Evolutionary conservation across 768 basidiomycete species (phyloP), one percentile per base, ranked within the genome.

Genomic region (Lanmaoa pseudosensibilis): DNA sequence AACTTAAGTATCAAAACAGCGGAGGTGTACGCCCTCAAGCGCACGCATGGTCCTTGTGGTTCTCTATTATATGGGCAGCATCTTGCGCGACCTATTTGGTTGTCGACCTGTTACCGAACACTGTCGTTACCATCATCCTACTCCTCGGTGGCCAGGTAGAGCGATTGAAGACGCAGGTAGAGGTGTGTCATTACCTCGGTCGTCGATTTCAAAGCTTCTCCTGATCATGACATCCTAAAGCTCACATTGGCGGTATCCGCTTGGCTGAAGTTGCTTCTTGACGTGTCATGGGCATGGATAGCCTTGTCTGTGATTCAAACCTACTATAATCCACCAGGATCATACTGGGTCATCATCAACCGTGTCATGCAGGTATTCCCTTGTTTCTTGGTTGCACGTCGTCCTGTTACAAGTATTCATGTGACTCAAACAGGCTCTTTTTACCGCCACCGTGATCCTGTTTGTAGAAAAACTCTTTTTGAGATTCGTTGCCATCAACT

Each of bases 401-500:
- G 16, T 46, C 38, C 18, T 37, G 54, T 58, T 48, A 51, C 30
- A 41, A 48, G 25, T 47, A 54, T 50, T 19, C 46, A 60, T 56
- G 21, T 30, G 7, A 49, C 48, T 41, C 10, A 23, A 62, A 55
- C 65, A 80, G 75, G 79, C 77, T 34, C 62, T 83, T 39, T 83
- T 83, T 59, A 66, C 78, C 12, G 69, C 75, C 0, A 64, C 69
- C 0, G 51, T 81, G 33, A 72, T 83, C 45, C 65, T 83, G 2
- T 74, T 83, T 13, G 76, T 69, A 30, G 82, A 84, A 66, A 84
- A 83, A 67, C 68, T 88, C 37, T 84, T 87, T 68, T 69, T 92
- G 33, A 87, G 85, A 63, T 84, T 85, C 57, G 83, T 91, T 44
- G 89, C 90, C 30, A 90, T 90, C 73, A 88, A 83, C 61, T 92